phyloP scores from a whole-genome alignment of 495 filamentous ascomycete species.

The Sporormia fimetaria region DNA sequence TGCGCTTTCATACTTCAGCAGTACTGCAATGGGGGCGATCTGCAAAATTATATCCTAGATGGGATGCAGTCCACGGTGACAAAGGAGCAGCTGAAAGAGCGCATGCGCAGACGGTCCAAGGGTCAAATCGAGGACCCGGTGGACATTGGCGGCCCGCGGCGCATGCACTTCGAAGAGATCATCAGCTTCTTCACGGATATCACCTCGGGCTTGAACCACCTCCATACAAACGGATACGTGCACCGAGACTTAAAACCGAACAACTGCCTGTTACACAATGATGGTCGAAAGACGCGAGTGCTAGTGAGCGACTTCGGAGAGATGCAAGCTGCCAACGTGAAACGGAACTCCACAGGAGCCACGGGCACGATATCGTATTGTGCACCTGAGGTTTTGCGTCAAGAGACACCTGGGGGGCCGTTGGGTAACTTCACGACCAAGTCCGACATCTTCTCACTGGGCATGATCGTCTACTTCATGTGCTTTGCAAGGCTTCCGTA shows the following conservation, averaged over 20 bases:
- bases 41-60: slow-evolving; percentile 73
- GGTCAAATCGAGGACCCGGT: slow-evolving; percentile 45
- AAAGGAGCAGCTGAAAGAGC: slow-evolving; percentile 75
- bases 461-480: slow-evolving; percentile 97
- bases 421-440: slow-evolving; percentile 91
- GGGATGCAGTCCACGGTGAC: slow-evolving; percentile 47
- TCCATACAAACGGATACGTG: slow-evolving; percentile 90
- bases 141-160: slow-evolving; percentile 45
- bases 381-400: slow-evolving; percentile 80
- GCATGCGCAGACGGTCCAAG: slow-evolving; percentile 65
- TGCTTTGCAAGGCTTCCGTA: slow-evolving; percentile 91
- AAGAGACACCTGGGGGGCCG: slow-evolving; percentile 51
- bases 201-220: slow-evolving; percentile 76
- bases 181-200: slow-evolving; percentile 96
- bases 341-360: slow-evolving; percentile 76
- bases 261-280: slow-evolving; percentile 82
- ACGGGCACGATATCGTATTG: slow-evolving; percentile 97
- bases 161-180: slow-evolving; percentile 77
- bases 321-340: slow-evolving; percentile 69
- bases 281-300: slow-evolving; percentile 57
- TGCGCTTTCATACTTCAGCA: slow-evolving; percentile 96
- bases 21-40: slow-evolving; percentile 91
- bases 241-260: slow-evolving; percentile 93
- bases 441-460: slow-evolving; percentile 90
- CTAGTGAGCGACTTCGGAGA: slow-evolving; percentile 97